phyloP scores from a whole-genome alignment of 495 filamentous ascomycete species.

The Viridothelium virens region DNA sequence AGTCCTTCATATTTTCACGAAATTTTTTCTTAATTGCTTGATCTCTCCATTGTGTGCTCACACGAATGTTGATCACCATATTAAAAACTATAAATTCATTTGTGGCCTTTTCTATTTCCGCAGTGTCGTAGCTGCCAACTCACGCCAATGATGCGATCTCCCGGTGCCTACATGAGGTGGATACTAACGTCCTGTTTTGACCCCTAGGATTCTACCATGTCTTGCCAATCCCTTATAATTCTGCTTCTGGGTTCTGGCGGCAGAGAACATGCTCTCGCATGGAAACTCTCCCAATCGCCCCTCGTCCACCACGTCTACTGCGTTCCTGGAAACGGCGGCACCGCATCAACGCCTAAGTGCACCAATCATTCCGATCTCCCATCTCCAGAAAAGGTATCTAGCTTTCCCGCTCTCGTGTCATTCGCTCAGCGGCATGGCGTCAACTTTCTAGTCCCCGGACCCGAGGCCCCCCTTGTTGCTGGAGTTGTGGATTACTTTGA shows the following conservation, averaged over 20 bases:
- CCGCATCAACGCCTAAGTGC: constrained; percentile 59
- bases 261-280: constrained; percentile 88
- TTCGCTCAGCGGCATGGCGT: constrained; percentile 64
- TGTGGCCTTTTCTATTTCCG: too few relatives aligned
- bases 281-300: constrained; percentile 81
- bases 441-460: constrained; percentile 84
- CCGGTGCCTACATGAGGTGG: too few relatives aligned
- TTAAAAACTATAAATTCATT: too few relatives aligned
- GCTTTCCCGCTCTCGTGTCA: constrained; percentile 63
- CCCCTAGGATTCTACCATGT: background rate
- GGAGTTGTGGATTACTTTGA: constrained; percentile 78
- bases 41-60: background rate
- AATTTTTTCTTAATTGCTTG: too few relatives aligned
- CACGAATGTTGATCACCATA: background rate
- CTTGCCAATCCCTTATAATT: constrained; percentile 34
- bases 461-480: constrained; percentile 88
- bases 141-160: too few relatives aligned
- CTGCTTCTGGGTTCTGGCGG: constrained; percentile 90
- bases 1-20: too few relatives aligned
- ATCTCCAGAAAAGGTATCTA: constrained; percentile 45
- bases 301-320: constrained; percentile 57
- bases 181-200: too few relatives aligned
- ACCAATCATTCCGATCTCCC: constrained; percentile 60
- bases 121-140: too few relatives aligned
- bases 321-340: constrained; percentile 85